Evolutionary conservation across 129 eudicot genomes (phyloP).

Genomic region (Chrysanthemum seticuspe): DNA sequence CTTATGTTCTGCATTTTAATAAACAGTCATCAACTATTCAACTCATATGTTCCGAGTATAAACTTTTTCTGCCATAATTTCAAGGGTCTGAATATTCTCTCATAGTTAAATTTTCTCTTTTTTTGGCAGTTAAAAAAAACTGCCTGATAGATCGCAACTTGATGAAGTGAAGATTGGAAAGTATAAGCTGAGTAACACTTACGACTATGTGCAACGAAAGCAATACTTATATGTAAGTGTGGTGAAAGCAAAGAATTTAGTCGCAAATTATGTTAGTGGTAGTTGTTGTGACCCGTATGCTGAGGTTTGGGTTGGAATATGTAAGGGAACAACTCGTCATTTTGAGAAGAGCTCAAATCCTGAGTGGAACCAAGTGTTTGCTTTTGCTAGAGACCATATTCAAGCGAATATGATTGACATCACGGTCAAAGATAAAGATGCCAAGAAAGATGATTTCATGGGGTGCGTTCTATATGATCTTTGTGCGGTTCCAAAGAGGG

Average conservation of each 20-base stretch:
- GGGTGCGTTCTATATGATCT: constrained; percentile 39
- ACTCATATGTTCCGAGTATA: too few relatives aligned
- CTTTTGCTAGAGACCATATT: constrained; percentile 37
- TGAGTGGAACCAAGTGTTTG: constrained; percentile 53
- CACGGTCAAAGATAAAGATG: constrained; percentile 31
- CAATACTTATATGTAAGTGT: constrained; percentile 50
- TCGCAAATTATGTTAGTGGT: constrained; percentile 26
- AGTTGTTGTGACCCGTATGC: constrained; percentile 39
- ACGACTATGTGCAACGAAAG: constrained; percentile 41
- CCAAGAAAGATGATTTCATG: constrained; percentile 32
- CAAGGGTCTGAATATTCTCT: too few relatives aligned
- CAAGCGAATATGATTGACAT: constrained; percentile 43
- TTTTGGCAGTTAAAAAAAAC: too few relatives aligned
- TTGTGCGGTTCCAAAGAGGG: constrained; percentile 38
- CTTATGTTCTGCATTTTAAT: too few relatives aligned
- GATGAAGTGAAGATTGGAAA: too few relatives aligned
- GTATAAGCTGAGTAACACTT: background rate
- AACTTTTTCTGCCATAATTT: too few relatives aligned
- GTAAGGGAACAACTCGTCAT: constrained; percentile 39
- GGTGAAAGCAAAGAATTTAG: constrained; percentile 39
- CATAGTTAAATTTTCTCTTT: too few relatives aligned
- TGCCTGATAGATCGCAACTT: too few relatives aligned
- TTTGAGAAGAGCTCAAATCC: constrained; percentile 37
- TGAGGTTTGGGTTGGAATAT: constrained; percentile 40
- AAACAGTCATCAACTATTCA: too few relatives aligned